Percentiles rank a stretch among this genome's conserved stretches.
phyloP scores from a whole-genome alignment of 495 filamentous ascomycete genomes.

The Neurospora sp. region DNA sequence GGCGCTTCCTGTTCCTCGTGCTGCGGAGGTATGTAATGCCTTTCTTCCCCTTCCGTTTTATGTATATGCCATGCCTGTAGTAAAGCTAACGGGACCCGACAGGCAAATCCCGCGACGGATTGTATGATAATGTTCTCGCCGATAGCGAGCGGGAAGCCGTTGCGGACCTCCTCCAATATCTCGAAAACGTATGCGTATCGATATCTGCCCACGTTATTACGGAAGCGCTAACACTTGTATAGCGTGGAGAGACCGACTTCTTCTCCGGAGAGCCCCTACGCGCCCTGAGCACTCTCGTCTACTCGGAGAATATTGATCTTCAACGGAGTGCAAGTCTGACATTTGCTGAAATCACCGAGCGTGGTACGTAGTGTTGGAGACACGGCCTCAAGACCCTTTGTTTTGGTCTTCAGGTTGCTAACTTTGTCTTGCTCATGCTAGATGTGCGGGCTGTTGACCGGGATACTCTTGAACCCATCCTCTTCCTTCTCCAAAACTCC shows the following conservation, averaged over 20 bases:
- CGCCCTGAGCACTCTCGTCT: conserved; percentile 89
- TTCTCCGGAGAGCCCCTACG: conserved; percentile 94
- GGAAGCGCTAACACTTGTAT: conserved; percentile 9
- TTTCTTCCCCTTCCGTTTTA: background rate
- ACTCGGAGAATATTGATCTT: conserved; percentile 97
- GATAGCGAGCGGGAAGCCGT: conserved; percentile 97
- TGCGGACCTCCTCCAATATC: conserved; percentile 84
- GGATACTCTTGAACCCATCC: conserved; percentile 88
- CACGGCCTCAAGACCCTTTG: background rate
- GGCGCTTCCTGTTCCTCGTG: conserved; percentile 31
- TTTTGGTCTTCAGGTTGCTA: conserved; percentile 4
- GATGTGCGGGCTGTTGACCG: conserved; percentile 95
- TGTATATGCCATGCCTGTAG: background rate
- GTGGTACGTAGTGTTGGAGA: conserved; percentile 53
- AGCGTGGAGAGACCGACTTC: conserved; percentile 95
- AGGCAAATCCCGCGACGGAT: conserved; percentile 84
- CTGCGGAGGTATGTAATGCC: conserved; percentile 26
- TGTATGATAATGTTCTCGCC: conserved; percentile 90
- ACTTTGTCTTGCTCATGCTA: conserved; percentile 25
- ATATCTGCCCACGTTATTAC: background rate
- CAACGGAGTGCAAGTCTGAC: conserved; percentile 96
- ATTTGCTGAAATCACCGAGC: conserved; percentile 96
- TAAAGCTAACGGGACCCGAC: conserved; percentile 6
- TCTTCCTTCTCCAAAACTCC: conserved; percentile 85
- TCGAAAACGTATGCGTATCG: conserved; percentile 70